Conservation (phyloP, 2,329 filamentous ascomycete genomes). For the Colletotrichum filicis region DNA sequence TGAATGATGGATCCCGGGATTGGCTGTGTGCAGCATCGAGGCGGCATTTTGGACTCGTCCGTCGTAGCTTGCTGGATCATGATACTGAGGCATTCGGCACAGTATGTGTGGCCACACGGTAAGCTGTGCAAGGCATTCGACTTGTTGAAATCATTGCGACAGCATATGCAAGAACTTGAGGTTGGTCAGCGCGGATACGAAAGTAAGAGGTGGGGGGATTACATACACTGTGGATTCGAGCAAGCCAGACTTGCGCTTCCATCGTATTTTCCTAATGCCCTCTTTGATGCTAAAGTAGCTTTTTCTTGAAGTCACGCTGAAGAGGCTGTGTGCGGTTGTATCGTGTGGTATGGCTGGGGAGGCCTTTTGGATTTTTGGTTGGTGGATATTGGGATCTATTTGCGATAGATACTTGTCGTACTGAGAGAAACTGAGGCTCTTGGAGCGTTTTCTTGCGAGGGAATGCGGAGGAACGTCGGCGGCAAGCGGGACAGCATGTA, state of each 20-base stretch:
- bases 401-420: conserved; percentile 64
- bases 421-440: conserved; percentile 57
- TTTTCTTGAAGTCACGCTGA: conserved; percentile 56
- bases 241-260: conserved; percentile 50
- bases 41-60: conserved; percentile 71
- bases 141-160: conserved; percentile 62
- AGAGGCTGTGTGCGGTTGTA: conserved; percentile 51
- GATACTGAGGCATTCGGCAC: conserved; percentile 62
- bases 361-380: conserved; percentile 52
- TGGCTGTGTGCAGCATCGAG: conserved; percentile 68
- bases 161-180: conserved; percentile 66
- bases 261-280: conserved; percentile 56
- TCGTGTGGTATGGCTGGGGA: conserved; percentile 43
- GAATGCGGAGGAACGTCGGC: conserved; percentile 38
- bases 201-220: background rate
- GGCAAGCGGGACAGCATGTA: conserved; percentile 42
- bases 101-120: conserved; percentile 69
- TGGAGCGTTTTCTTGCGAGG: conserved; percentile 40
- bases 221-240: conserved; percentile 48
- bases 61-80: conserved; percentile 65
- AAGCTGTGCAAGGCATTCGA: conserved; percentile 58
- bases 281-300: conserved; percentile 58
- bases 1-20: conserved; percentile 62
- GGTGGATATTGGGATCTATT: conserved; percentile 54
- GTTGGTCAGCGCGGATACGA: conserved; percentile 5